Conservation (phyloP, 2,329 filamentous ascomycete genomes). For the Ampelomyces quisqualis region DNA sequence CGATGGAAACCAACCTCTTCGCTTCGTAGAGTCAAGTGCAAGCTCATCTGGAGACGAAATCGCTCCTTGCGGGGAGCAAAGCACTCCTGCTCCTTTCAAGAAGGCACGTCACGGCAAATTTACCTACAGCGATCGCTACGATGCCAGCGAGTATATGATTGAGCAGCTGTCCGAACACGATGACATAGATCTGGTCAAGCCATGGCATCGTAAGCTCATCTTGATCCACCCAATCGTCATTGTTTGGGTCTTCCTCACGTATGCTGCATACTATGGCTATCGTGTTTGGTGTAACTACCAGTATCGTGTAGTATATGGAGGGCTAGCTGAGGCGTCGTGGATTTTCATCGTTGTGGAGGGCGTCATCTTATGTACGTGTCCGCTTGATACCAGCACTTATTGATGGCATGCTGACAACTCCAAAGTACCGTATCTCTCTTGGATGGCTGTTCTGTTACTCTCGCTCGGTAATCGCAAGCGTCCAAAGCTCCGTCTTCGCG, state of each 20-base stretch:
- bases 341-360: constrained; percentile 7
- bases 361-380: constrained; percentile 1
- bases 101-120: constrained; percentile 3
- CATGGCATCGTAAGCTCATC: constrained; percentile 5
- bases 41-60: constrained; percentile 4
- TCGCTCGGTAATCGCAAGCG: constrained; percentile 5
- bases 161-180: constrained; percentile 5
- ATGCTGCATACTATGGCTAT: constrained; percentile 5
- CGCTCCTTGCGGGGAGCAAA: not conserved
- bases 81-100: constrained; percentile 2
- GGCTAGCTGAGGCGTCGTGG: constrained; percentile 4
- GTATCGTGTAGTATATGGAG: constrained; percentile 1
- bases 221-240: constrained; percentile 4
- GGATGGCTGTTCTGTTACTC: constrained; percentile 4
- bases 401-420: too few species aligned
- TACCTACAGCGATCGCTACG: constrained; percentile 6
- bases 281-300: constrained; percentile 6
- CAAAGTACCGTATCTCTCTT: constrained; percentile 3
- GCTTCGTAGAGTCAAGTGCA: constrained; percentile 4
- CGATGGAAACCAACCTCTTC: constrained; percentile 1
- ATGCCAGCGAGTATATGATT: constrained; percentile 2
- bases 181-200: constrained; percentile 5
- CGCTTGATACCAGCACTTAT: too few species aligned
- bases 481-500: constrained; percentile 4
- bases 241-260: constrained; percentile 5